Evolutionary conservation across 768 basidiomycete species (phyloP), one percentile per base, ranked within the genome.

Genomic region (Lyophyllum decastes): DNA sequence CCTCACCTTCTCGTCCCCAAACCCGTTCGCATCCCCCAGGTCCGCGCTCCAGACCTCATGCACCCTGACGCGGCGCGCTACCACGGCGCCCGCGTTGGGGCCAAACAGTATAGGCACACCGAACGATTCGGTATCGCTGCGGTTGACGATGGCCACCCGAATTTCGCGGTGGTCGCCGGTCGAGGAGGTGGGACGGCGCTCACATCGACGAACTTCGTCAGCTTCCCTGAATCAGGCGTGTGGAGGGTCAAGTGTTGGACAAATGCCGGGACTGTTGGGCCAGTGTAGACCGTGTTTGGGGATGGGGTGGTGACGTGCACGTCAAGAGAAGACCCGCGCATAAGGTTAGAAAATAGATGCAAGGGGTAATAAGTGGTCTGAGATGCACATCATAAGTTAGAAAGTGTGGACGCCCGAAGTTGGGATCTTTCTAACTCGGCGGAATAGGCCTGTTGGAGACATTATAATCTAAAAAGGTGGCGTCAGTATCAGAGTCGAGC

Each of bases 71-170:
- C 60, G 53, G 30, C 61, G 57, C 24, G 45, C 60, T 1, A 72
- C 54, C 8, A 52, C 26, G n/a, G n/a, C n/a, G n/a, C n/a, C n/a
- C 24, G 56, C 66, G 2, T 64, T 58, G 5, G 77, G 71, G 5
- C 76, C 76, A 67, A 78, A 75, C 0, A 63, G 52, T 26, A 80
- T 70, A 9, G 77, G 76, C 0, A 79, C 67, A 0, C 66, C 64
- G 60, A 76, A 81, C 12, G 70, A 72, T 12, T 71, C 63, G 5
- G 59, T 60, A 6, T 78, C 77, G 61, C 78, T 74, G 4, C 82
- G 72, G 60, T 87, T 87, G 21, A 86, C 70, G 10, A 86, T 71
- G 11, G 82, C 82, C 4, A 86, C 54, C 16, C 83, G 73, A n/a
- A 87, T 66, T 43, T 81, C 70, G 11, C 61, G 62, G 33, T 67